Evolutionary conservation across 345 rosid genomes (phyloP), one percentile per base, ranked within the genome.

Genomic region (Gossypium anomalum): DNA sequence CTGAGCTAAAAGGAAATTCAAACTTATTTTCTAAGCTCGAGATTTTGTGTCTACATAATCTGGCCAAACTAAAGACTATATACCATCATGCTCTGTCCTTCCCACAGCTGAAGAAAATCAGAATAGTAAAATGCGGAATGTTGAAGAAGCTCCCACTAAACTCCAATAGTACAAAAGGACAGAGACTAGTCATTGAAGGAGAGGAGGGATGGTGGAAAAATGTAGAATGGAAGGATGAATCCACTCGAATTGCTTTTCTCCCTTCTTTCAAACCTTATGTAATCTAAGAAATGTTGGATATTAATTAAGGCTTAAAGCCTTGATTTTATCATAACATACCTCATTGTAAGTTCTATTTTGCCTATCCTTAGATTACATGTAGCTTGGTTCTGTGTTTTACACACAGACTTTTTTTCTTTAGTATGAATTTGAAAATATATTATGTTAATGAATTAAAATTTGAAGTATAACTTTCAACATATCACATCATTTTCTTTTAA

Each of bases 1-100:
- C 48, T 55, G 59, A 55, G 10, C 12, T 9, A 7, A 45, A 9
- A 4, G 59, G 12, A 55, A 17, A n/a, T 55, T 6, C 1, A 19
- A 7, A n/a, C 59, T 2, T 7, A 11, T 19, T 55, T 55, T n/a
- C 23, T 8, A 55, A 7, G 23, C 59, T 55, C 13, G 0, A n/a
- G 0, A 0, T 0, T 7, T 11, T 55, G 2, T 0, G 0, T 7
- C 23, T 55, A 19, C 1, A 1, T 34, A 0, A 0, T n/a, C 59
- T 55, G 5, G 10, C 3, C 3, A 19, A 55, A 55, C 6, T 55
- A 9, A 55, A 19, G 59, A 7, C 23, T 1, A 55, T 55, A 5
- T 55, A 55, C 12, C 1, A 22, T 2, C 11, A 55, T 55, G 59
- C 59, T 34, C 59, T 55, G 23, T 23, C 59, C 8, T 55, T 55